Percentiles rank a stretch among this genome's conserved stretches.
phyloP scores from a whole-genome alignment of 1,284 basidiomycete species.

The Apiotrichum domesticum region DNA sequence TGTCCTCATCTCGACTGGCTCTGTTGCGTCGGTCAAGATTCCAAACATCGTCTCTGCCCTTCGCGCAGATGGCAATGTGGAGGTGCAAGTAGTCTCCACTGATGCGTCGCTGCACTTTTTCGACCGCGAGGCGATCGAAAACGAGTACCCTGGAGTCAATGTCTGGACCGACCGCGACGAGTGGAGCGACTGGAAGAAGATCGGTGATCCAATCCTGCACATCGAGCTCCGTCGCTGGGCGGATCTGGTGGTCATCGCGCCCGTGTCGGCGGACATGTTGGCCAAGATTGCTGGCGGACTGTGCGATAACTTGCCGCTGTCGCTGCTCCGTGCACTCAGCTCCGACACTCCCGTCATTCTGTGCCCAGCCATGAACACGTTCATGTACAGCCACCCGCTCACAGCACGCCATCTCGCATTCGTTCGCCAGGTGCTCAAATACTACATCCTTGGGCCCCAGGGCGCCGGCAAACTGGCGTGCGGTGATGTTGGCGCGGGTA shows the following conservation, averaged over 20 bases:
- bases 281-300: slow-evolving; percentile 82
- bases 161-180: slow-evolving; percentile 91
- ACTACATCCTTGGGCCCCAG: slow-evolving; percentile 72
- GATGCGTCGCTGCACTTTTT: slow-evolving; percentile 74
- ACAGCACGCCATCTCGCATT: slow-evolving; percentile 72
- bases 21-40: slow-evolving; percentile 88
- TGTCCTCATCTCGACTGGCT: slow-evolving; percentile 80
- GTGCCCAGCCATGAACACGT: slow-evolving; percentile 97
- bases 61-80: slow-evolving; percentile 61
- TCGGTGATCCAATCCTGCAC: slow-evolving; percentile 90
- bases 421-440: slow-evolving; percentile 67
- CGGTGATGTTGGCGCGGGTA: slow-evolving; percentile 82
- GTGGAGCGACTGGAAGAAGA: slow-evolving; percentile 66
- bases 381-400: slow-evolving; percentile 94
- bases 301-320: slow-evolving; percentile 88
- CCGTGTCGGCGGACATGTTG: slow-evolving; percentile 91
- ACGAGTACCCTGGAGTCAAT: slow-evolving; percentile 49
- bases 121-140: slow-evolving; percentile 52
- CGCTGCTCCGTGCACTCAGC: slow-evolving; percentile 76
- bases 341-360: slow-evolving; percentile 76
- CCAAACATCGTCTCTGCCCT: slow-evolving; percentile 70
- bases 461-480: slow-evolving; percentile 62
- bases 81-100: slow-evolving; percentile 79
- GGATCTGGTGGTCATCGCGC: slow-evolving; percentile 86
- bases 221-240: slow-evolving; percentile 96